Conservation (phyloP, 768 basidiomycete species). For the Lactarius indigo region DNA sequence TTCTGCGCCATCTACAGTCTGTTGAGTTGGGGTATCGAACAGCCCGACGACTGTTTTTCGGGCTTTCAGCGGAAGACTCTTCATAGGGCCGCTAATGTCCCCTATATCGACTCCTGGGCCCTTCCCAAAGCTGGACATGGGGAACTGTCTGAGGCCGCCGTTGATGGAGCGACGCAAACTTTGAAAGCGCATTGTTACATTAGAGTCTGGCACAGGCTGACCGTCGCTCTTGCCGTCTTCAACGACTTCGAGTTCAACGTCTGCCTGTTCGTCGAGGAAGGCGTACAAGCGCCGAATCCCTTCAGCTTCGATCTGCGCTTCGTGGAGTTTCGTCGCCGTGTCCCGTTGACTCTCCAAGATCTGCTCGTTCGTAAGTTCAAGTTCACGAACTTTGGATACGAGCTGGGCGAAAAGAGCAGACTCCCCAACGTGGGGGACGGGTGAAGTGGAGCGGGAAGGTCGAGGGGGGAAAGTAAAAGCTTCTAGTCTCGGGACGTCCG, state of each 20-base stretch:
- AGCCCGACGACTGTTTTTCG: conserved; percentile 61
- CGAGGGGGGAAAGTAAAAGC: conserved; percentile 30
- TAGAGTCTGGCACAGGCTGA: conserved; percentile 32
- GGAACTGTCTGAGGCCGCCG: conserved; percentile 31
- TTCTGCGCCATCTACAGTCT: conserved; percentile 4
- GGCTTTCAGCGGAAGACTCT: conserved; percentile 28
- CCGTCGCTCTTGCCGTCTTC: conserved; percentile 33
- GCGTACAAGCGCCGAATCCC: conserved; percentile 70
- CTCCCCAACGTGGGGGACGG: conserved; percentile 30
- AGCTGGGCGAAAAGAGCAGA: conserved; percentile 62
- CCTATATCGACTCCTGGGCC: conserved; percentile 30
- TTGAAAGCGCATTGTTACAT: conserved; percentile 45
- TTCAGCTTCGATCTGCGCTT: conserved; percentile 69
- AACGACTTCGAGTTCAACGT: conserved; percentile 47
- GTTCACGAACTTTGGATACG: conserved; percentile 68
- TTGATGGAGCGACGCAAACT: conserved; percentile 46
- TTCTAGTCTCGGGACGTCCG: not conserved
- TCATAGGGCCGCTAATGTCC: conserved; percentile 26
- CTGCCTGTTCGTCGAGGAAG: conserved; percentile 53
- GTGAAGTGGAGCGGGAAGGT: conserved; percentile 1
- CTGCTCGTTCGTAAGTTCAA: conserved; percentile 67
- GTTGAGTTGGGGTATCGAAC: conserved; percentile 42
- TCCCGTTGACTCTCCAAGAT: conserved; percentile 63
- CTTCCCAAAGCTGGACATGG: conserved; percentile 20
- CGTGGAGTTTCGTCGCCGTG: conserved; percentile 58